phyloP scores from a whole-genome alignment of 2,329 filamentous ascomycete genomes.

The Raffaelea arxii region DNA sequence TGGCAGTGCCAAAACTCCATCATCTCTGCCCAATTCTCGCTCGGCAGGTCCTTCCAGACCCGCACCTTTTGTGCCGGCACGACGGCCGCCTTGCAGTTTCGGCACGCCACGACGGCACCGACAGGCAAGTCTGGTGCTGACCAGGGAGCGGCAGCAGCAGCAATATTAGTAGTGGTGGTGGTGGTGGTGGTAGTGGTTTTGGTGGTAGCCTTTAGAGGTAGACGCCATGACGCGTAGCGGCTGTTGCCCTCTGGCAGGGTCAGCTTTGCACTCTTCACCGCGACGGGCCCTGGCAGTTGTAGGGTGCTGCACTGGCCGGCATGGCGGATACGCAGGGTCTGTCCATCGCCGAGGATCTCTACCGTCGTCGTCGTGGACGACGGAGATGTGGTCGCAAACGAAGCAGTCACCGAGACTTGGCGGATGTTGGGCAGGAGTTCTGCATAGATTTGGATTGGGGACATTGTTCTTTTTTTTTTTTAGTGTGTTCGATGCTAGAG shows the following conservation, averaged over 20 bases:
- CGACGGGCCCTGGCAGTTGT: slow-evolving; percentile 33
- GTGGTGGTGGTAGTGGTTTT: slow-evolving; percentile 11
- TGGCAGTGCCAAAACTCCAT: slow-evolving; percentile 99
- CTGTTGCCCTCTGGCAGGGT: slow-evolving; percentile 15
- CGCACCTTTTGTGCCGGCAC: slow-evolving; percentile 29
- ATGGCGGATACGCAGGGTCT: slow-evolving; percentile 38
- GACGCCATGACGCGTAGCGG: slow-evolving; percentile 33
- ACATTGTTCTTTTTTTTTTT: background rate
- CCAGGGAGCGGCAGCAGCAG: slow-evolving; percentile 49
- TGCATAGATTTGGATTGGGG: slow-evolving; percentile 39
- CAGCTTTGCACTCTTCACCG: slow-evolving; percentile 24
- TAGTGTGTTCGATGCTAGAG: too few relatives aligned
- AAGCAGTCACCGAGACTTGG: slow-evolving; percentile 50
- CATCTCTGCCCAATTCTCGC: slow-evolving; percentile 98
- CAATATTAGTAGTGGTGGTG: too few relatives aligned
- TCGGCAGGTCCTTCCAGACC: slow-evolving; percentile 86
- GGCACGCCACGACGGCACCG: slow-evolving; percentile 30
- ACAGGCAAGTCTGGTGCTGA: slow-evolving; percentile 37
- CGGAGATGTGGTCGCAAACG: slow-evolving; percentile 35
- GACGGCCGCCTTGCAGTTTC: slow-evolving; percentile 27
- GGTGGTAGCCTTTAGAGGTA: slow-evolving; percentile 27
- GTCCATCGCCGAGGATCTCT: slow-evolving; percentile 34
- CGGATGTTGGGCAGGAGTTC: slow-evolving; percentile 56
- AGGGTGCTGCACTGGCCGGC: slow-evolving; percentile 24
- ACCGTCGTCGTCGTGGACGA: slow-evolving; percentile 31